Percentiles rank a stretch among this genome's conserved stretches.
Conservation (phyloP, 768 basidiomycete genomes). For the Mycena epipterygia region DNA sequence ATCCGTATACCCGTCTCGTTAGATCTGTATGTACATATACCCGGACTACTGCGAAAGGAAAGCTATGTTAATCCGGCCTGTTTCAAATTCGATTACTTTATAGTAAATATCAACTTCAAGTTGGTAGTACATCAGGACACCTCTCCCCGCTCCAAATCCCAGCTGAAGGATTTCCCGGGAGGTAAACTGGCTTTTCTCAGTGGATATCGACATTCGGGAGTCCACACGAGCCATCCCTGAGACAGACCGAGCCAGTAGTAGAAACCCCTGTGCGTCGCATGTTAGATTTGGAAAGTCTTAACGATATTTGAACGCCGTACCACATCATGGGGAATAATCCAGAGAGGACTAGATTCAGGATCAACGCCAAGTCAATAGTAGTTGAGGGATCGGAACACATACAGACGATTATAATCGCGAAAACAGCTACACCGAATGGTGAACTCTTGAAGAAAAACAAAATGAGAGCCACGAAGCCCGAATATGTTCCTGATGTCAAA, state of each 20-base stretch:
- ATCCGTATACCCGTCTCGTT: too few relatives aligned
- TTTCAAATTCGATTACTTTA: background rate
- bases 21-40: too few relatives aligned
- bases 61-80: background rate
- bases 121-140: too few relatives aligned
- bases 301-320: background rate
- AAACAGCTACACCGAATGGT: background rate
- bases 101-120: background rate
- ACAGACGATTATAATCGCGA: background rate
- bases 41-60: too few relatives aligned
- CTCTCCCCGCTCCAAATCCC: background rate
- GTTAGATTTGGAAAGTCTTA: background rate
- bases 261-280: background rate
- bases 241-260: constrained; percentile 1
- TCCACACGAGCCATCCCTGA: constrained; percentile 2
- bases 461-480: background rate
- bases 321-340: constrained; percentile 11
- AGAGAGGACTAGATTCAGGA: background rate
- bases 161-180: background rate
- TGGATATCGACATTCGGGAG: background rate
- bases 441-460: constrained; percentile 10
- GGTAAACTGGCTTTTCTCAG: background rate
- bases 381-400: background rate
- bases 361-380: background rate
- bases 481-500: background rate